Conservation (phyloP, 495 filamentous ascomycete species). For the Penicillium macrosclerotiorum region DNA sequence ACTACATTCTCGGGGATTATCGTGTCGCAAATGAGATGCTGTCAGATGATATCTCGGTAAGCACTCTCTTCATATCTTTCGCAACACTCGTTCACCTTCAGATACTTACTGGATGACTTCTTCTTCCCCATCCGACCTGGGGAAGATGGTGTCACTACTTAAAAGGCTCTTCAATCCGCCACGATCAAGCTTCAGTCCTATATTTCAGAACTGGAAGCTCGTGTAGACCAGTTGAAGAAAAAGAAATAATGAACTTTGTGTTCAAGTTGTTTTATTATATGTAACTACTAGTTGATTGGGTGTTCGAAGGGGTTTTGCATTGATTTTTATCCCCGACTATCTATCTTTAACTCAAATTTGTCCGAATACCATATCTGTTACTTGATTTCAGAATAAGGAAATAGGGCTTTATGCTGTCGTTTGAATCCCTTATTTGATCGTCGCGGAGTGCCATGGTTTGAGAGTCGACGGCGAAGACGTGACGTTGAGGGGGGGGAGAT, state of each 20-base stretch:
- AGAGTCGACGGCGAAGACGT: no score
- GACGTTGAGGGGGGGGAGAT: conserved; percentile 28
- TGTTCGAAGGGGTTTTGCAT: no score
- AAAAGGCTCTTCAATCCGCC: conserved; percentile 80
- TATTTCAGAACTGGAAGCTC: conserved; percentile 76
- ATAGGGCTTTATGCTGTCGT: no score
- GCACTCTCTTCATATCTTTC: conserved; percentile 35
- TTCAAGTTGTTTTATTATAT: no score
- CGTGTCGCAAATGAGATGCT: conserved; percentile 89
- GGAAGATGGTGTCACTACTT: conserved; percentile 2
- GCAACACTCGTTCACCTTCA: neutral
- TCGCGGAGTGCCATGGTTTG: no score
- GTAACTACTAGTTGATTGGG: no score
- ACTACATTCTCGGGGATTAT: conserved; percentile 90
- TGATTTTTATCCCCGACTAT: no score
- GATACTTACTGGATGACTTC: neutral
- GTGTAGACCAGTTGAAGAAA: conserved; percentile 67
- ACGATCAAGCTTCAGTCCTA: conserved; percentile 84
- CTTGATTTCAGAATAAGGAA: no score
- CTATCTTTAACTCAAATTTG: no score
- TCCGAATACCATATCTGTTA: no score
- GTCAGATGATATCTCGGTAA: conserved; percentile 93
- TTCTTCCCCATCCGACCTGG: conserved; percentile 7
- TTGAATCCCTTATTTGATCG: no score
- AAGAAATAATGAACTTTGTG: no score